Percentiles rank a stretch among this genome's conserved stretches.
These are phyloP conservation scores for Zymoseptoria passerinii DNA, from an alignment of 2,329 filamentous ascomycete species.

Conservation along the genomic window DNA sequence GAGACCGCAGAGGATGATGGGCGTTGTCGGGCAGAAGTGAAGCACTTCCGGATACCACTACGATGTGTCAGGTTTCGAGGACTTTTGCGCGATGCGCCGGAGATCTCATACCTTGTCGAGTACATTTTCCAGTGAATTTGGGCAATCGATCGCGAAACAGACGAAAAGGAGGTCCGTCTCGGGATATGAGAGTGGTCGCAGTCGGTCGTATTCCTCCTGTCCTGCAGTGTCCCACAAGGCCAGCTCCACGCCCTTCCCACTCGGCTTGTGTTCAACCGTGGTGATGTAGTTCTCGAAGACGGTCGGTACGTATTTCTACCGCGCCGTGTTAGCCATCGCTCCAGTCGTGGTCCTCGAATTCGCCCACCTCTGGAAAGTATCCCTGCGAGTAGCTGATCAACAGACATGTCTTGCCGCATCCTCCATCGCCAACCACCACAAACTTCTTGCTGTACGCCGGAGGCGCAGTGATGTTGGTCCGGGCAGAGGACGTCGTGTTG, in stretches of 20 bases:
- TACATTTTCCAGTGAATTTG: constrained; percentile 95
- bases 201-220: constrained; percentile 95
- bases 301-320: constrained; percentile 96
- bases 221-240: constrained; percentile 98
- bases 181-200: constrained; percentile 91
- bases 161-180: constrained; percentile 98
- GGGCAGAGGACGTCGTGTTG: constrained; percentile 68
- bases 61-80: constrained; percentile 7
- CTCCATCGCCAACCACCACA: constrained; percentile 94
- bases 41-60: constrained; percentile 99
- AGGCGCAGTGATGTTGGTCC: constrained; percentile 79
- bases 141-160: constrained; percentile 98
- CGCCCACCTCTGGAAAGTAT: constrained; percentile 89
- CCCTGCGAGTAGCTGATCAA: constrained; percentile 98
- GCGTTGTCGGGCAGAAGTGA: constrained; percentile 96
- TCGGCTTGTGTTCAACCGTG: constrained; percentile 77
- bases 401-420: constrained; percentile 96
- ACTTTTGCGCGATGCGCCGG: neutral
- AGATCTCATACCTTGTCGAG: constrained; percentile 76
- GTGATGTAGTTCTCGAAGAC: constrained; percentile 99
- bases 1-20: constrained; percentile 87
- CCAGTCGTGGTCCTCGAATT: neutral
- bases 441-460: constrained; percentile 98
- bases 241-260: constrained; percentile 90
- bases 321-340: constrained; percentile 8